These are phyloP conservation scores for Mucor mucedo DNA, from an alignment of 371 early-diverging fungal species.

Conservation along the genomic window DNA sequence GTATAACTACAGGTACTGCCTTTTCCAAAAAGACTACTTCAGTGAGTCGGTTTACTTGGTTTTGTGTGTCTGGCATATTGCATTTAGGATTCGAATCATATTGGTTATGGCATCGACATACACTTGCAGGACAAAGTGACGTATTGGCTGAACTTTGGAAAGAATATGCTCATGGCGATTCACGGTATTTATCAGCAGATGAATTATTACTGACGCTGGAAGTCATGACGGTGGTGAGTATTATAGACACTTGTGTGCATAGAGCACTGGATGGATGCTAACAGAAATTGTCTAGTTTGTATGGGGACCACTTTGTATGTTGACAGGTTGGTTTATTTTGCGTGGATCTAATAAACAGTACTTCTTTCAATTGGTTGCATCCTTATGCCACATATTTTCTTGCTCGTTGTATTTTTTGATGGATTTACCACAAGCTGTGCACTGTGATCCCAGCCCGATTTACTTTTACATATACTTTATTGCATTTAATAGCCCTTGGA, in stretches of 20 bases:
- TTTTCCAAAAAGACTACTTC: conserved; percentile 17
- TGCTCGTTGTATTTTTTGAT: conserved; percentile 43
- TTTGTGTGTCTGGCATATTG: conserved; percentile 73
- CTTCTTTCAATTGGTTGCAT: conserved; percentile 69
- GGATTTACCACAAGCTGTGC: conserved; percentile 39
- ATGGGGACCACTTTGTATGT: conserved; percentile 79
- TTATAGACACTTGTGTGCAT: neutral
- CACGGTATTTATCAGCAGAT: conserved; percentile 83
- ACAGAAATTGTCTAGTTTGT: conserved; percentile 49
- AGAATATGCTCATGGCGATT: conserved; percentile 90
- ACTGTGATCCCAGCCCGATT: conserved; percentile 43
- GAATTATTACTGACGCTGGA: conserved; percentile 83
- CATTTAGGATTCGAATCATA: conserved; percentile 91
- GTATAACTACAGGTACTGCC: neutral
- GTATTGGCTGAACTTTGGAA: conserved; percentile 89
- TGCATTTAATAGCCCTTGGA: conserved; percentile 50
- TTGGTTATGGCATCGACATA: conserved; percentile 68
- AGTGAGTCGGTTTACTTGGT: conserved; percentile 73
- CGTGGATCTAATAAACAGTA: conserved; percentile 66
- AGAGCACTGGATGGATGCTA: neutral
- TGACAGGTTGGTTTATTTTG: conserved; percentile 69
- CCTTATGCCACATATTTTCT: conserved; percentile 44
- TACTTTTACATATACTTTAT: conserved; percentile 56
- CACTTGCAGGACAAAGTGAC: conserved; percentile 66
- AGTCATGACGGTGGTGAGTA: conserved; percentile 81